A percentile compares a stretch with the other conserved stretches of the same genome.
phyloP scores from a whole-genome alignment of 768 basidiomycete species.

The Ramaria sp. region DNA sequence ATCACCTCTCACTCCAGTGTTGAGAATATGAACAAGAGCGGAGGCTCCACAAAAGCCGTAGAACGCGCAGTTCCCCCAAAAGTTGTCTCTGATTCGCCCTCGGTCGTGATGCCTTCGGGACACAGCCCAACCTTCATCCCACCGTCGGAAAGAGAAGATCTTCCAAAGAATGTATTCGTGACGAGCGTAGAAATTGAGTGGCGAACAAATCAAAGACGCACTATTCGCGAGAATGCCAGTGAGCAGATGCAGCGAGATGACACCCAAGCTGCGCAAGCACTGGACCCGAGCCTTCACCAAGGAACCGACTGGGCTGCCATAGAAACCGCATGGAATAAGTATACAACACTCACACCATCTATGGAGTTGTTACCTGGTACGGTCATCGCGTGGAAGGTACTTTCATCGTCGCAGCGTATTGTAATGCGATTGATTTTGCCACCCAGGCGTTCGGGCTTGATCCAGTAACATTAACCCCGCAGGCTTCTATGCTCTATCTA shows the following conservation, averaged over 20 bases:
- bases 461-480: slow-evolving; percentile 6
- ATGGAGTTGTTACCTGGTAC: slow-evolving; percentile 13
- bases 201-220: slow-evolving; percentile 23
- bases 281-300: background rate
- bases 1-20: slow-evolving; percentile 39
- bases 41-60: slow-evolving; percentile 50
- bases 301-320: slow-evolving; percentile 11
- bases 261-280: background rate
- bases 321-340: slow-evolving; percentile 18
- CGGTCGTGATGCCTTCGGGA: background rate
- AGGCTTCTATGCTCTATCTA: slow-evolving; percentile 2
- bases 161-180: slow-evolving; percentile 58
- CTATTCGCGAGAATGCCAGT: slow-evolving; percentile 17
- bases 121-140: slow-evolving; percentile 32
- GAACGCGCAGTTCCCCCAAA: slow-evolving; percentile 32
- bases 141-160: slow-evolving; percentile 49
- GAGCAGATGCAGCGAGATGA: slow-evolving; percentile 19
- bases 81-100: slow-evolving; percentile 37
- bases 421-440: too few species aligned
- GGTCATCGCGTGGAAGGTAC: slow-evolving; percentile 26
- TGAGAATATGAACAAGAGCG: slow-evolving; percentile 67
- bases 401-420: background rate
- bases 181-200: slow-evolving; percentile 64
- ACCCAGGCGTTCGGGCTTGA: slow-evolving; percentile 5
- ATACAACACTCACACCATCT: slow-evolving; percentile 12